Percentiles rank a stretch among this genome's conserved stretches.
Conservation (phyloP, 306 rosid species). For the Acacia acuminata region DNA sequence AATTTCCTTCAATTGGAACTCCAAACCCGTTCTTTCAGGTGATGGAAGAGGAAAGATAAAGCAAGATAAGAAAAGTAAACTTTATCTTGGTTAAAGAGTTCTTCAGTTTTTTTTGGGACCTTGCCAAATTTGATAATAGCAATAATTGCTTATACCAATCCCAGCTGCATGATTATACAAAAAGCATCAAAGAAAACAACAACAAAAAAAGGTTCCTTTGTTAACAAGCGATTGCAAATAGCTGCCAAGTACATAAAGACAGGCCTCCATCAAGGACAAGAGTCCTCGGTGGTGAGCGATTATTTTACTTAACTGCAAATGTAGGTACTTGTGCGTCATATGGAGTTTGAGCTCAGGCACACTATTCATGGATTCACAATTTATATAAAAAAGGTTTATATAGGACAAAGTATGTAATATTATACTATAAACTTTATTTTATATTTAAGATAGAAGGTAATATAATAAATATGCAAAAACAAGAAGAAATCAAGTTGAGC, state of each 20-base stretch:
- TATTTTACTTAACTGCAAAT: too few species aligned
- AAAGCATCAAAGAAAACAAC: neutral
- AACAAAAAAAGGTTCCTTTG: neutral
- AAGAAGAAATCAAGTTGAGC: neutral
- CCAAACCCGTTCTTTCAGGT: neutral
- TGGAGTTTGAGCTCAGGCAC: too few species aligned
- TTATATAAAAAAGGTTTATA: too few species aligned
- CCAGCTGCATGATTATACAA: neutral
- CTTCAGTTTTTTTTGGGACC: neutral
- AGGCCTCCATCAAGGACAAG: neutral
- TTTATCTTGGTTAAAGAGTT: neutral
- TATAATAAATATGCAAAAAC: neutral
- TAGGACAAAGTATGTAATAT: too few species aligned
- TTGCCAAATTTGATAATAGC: neutral
- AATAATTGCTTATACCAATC: neutral
- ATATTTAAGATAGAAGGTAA: too few species aligned
- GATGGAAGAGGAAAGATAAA: neutral
- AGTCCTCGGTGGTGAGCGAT: neutral
- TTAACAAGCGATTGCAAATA: neutral
- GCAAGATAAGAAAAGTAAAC: conserved; percentile 21
- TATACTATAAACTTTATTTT: too few species aligned
- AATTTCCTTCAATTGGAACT: neutral
- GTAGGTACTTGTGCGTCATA: too few species aligned
- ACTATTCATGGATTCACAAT: too few species aligned
- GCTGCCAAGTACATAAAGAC: neutral